These are phyloP conservation scores for Acer campestre DNA, from an alignment of 345 rosid genomes.

Conservation along the genomic window DNA sequence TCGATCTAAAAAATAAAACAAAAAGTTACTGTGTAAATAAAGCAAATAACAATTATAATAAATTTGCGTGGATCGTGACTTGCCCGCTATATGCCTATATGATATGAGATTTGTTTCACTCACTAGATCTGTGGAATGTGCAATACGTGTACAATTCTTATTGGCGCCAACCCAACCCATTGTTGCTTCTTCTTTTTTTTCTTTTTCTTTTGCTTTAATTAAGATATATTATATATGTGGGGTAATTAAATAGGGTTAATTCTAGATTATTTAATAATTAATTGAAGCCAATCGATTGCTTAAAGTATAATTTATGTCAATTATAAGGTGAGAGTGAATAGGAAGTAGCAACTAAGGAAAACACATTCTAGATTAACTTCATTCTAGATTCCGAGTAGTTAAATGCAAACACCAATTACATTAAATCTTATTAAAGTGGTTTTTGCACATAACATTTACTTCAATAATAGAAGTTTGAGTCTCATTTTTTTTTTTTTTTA, in stretches of 20 bases:
- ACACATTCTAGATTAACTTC: not conserved
- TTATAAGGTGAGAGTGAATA: constrained; percentile 4
- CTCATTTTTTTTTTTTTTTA: too few species aligned
- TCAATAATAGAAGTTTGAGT: too few species aligned
- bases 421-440: too few species aligned
- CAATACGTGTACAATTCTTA: not conserved
- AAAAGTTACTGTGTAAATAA: not conserved
- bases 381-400: not conserved
- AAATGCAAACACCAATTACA: too few species aligned
- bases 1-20: not conserved
- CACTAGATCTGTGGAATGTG: not conserved
- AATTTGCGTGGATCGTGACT: too few species aligned
- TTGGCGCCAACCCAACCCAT: not conserved
- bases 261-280: not conserved
- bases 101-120: not conserved
- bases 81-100: too few species aligned
- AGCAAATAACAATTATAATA: not conserved
- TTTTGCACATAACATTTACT: too few species aligned
- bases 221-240: too few species aligned
- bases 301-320: not conserved
- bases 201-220: not conserved
- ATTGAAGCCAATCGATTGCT: not conserved
- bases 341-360: too few species aligned
- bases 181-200: not conserved
- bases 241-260: not conserved